A percentile compares a stretch with the other conserved stretches of the same genome.
phyloP scores from a whole-genome alignment of 1,139 yeast species.

The Scheffersomyces segobiensis region DNA sequence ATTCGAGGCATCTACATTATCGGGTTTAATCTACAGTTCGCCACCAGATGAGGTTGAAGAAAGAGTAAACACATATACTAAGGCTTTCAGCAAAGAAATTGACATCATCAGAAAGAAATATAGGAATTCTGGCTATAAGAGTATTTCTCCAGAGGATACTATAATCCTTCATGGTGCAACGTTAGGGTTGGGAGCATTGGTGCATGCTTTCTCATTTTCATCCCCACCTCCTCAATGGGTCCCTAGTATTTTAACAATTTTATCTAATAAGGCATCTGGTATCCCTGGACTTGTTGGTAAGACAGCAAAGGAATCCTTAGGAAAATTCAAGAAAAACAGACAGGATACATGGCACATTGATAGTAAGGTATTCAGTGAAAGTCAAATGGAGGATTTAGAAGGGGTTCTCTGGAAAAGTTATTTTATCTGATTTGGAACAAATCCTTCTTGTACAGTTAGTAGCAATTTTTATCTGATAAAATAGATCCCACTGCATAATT shows the following conservation, averaged over 20 bases:
- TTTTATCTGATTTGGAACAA: conserved; percentile 52
- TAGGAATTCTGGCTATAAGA: conserved; percentile 31
- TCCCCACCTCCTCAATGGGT: conserved; percentile 95
- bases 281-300: conserved; percentile 79
- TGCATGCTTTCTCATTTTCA: conserved; percentile 85
- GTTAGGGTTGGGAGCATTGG: conserved; percentile 83
- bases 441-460: background rate
- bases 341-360: conserved; percentile 98
- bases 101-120: conserved; percentile 33
- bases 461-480: background rate
- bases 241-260: conserved; percentile 66
- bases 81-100: conserved; percentile 27
- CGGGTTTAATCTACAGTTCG: conserved; percentile 82
- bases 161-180: conserved; percentile 80
- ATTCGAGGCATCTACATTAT: conserved; percentile 70
- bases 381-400: conserved; percentile 86
- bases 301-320: conserved; percentile 78
- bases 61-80: conserved; percentile 26
- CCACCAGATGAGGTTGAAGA: conserved; percentile 54
- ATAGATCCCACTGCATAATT: background rate
- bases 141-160: conserved; percentile 39
- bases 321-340: conserved; percentile 87
- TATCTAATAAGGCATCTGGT: conserved; percentile 70
- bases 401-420: conserved; percentile 95
- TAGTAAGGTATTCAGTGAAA: conserved; percentile 68